phyloP scores from a whole-genome alignment of 305 asterid genomes.

The Solanum hybrid region DNA sequence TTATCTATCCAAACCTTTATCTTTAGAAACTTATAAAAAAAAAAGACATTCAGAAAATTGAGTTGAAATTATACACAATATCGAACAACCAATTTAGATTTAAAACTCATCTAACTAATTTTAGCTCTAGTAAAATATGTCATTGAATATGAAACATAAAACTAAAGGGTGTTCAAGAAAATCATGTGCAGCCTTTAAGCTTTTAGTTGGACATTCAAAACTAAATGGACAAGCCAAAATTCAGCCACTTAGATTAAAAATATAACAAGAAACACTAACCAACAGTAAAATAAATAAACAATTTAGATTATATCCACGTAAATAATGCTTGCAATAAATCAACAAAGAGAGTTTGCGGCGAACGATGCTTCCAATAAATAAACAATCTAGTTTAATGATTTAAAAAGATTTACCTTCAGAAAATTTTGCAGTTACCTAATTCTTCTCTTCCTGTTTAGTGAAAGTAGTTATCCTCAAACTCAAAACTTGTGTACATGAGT shows the following conservation, averaged over 20 bases:
- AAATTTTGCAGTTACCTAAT: not conserved
- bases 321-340: not conserved
- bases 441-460: not conserved
- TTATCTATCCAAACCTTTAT: not conserved
- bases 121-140: not conserved
- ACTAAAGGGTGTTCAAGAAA: not conserved
- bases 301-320: not conserved
- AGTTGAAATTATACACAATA: not conserved
- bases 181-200: not conserved
- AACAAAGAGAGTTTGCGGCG: not conserved
- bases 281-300: no score
- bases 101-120: not conserved
- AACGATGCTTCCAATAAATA: not conserved
- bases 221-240: not conserved
- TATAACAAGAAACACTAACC: not conserved
- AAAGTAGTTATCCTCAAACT: not conserved
- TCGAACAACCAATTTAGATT: not conserved
- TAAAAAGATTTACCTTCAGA: no score
- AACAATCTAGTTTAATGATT: not conserved
- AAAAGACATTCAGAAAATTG: not conserved
- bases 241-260: not conserved
- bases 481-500: not conserved
- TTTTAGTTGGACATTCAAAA: no score
- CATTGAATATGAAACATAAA: not conserved
- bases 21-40: not conserved